Evolutionary conservation across 2,329 filamentous ascomycete species (phyloP), one percentile per base, ranked within the genome.

Genomic region (Dothidotthia symphoricarpi): DNA sequence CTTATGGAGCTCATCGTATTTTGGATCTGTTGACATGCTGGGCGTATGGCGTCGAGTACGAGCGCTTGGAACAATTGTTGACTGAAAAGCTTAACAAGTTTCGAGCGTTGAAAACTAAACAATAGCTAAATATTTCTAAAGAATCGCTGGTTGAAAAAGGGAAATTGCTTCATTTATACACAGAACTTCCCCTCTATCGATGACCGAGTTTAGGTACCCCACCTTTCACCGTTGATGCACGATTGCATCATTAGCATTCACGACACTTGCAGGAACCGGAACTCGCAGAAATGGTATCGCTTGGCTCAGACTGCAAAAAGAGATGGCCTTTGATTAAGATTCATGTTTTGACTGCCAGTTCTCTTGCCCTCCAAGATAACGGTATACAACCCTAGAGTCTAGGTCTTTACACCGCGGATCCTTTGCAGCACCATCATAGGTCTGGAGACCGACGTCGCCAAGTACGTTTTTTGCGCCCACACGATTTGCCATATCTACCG

Each of bases 341-440:
- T 53, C 57, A 9, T 24, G 8, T 32, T 47, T 43, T 2, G 31
- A 25, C 42, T 55, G 51, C 76, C 76, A 79, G 13, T 76, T 64
- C 54, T 80, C 76, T 19, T 69, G 57, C 0, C 76, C 75, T 3
- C 75, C 76, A 17, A 81, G 52, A 59, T 74, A 78, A 29, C 78
- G 66, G 64, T 75, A 81, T 2, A 81, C 72, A 13, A 81, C 76
- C 38, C 76, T 69, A 15, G 75, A 80, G 53, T 82, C 77, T 43
- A 77, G 56, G 42, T 75, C 76, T 40, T 61, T 71, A 62, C 75
- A 81, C 9, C 67, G 63, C 11, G 67, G 58, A 56, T 80, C 76
- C 35, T 71, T 68, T 36, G 71, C 73, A 2, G 77, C 75, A 8
- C 65, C 71, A 13, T 71, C 66, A 59, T 81, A 82, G 4, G 74